Evolutionary conservation across 108 stramenopile species (phyloP).

Genomic region (Parmales sp.): DNA sequence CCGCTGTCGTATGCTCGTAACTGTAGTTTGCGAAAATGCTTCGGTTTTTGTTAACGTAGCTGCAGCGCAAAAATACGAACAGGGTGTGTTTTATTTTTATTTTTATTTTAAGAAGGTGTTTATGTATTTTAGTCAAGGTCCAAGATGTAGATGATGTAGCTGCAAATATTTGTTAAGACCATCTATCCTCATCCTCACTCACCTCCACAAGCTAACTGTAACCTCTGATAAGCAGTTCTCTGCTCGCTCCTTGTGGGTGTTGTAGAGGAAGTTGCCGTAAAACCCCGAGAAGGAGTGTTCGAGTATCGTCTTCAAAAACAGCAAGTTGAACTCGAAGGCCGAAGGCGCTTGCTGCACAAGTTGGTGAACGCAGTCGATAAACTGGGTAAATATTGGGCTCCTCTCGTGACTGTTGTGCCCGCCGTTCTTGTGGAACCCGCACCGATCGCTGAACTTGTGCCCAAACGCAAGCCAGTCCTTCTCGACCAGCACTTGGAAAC

Average conservation of each 20-base stretch:
- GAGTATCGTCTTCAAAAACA: background rate
- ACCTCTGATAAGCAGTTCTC: background rate
- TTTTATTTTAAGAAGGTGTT: too few relatives aligned
- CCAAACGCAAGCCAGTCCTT: constrained; percentile 52
- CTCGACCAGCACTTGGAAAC: constrained; percentile 27
- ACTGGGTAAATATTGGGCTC: constrained; percentile 43
- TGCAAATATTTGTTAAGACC: background rate
- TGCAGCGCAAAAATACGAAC: too few relatives aligned
- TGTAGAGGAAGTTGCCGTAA: constrained; percentile 8
- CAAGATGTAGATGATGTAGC: too few relatives aligned
- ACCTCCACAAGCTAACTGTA: background rate
- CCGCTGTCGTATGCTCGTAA: background rate
- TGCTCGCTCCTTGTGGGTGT: background rate
- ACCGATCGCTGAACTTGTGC: constrained; percentile 34
- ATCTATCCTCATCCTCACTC: too few relatives aligned
- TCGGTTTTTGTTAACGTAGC: background rate
- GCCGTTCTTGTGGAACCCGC: background rate
- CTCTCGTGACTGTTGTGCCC: constrained; percentile 20
- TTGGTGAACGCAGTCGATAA: constrained; percentile 35
- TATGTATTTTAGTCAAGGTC: too few relatives aligned
- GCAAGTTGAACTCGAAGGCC: constrained; percentile 41
- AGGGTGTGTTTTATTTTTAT: too few relatives aligned
- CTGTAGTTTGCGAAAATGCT: background rate
- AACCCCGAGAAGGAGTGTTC: background rate
- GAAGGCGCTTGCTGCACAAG: constrained; percentile 19